A percentile compares a stretch with the other conserved stretches of the same genome.
Conservation (phyloP, 345 rosid species). For the Citrus sp. region DNA sequence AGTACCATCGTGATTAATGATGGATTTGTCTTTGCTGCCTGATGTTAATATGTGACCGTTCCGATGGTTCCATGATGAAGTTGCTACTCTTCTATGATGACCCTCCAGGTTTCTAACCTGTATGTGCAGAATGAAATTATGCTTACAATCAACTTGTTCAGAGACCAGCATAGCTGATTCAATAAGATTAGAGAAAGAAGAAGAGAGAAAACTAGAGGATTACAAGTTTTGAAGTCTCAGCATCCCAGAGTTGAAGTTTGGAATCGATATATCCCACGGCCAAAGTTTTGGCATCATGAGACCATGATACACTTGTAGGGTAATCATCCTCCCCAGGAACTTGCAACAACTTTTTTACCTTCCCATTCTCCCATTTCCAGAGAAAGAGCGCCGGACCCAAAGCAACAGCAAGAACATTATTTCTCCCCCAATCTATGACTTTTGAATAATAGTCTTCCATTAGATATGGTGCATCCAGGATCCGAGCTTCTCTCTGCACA, state of each 20-base stretch:
- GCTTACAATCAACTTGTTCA: not conserved
- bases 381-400: slow-evolving; percentile 33
- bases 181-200: not conserved
- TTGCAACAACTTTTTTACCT: slow-evolving; percentile 18
- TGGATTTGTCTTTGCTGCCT: slow-evolving; percentile 44
- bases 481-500: slow-evolving; percentile 35
- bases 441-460: slow-evolving; percentile 38
- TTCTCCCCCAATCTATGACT: slow-evolving; percentile 46
- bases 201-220: not conserved
- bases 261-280: slow-evolving; percentile 40
- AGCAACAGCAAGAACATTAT: slow-evolving; percentile 43
- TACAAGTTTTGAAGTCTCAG: slow-evolving; percentile 46
- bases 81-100: slow-evolving; percentile 34
- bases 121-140: not conserved
- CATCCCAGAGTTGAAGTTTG: slow-evolving; percentile 42
- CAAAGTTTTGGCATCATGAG: slow-evolving; percentile 30
- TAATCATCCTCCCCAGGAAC: slow-evolving; percentile 20
- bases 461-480: slow-evolving; percentile 48
- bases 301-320: slow-evolving; percentile 49
- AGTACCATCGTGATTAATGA: slow-evolving; percentile 48
- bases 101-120: slow-evolving; percentile 41
- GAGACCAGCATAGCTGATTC: not conserved
- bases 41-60: slow-evolving; percentile 38
- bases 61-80: slow-evolving; percentile 46
- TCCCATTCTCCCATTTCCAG: slow-evolving; percentile 31